Percentiles rank a stretch among this genome's conserved stretches.
Evolutionary conservation across 768 basidiomycete genomes (phyloP).

Genomic region (Rhizopogon salebrosus): DNA sequence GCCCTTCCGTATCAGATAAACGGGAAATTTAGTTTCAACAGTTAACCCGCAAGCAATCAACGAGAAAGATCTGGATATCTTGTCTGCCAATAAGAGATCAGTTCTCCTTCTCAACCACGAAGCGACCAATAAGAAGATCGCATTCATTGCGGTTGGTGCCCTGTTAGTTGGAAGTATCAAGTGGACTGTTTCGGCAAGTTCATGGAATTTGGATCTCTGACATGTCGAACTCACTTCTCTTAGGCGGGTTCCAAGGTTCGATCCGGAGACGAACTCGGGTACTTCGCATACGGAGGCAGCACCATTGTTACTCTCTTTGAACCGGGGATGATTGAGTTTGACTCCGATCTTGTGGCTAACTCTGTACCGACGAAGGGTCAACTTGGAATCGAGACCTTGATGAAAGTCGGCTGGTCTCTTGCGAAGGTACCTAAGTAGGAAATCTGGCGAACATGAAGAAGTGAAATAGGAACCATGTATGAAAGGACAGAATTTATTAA

Average conservation of each 20-base stretch:
- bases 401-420: conserved; percentile 39
- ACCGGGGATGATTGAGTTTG: conserved; percentile 46
- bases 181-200: conserved; percentile 44
- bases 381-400: conserved; percentile 56
- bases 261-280: conserved; percentile 63
- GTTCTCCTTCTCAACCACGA: conserved; percentile 47
- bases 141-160: conserved; percentile 74
- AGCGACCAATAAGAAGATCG: conserved; percentile 44
- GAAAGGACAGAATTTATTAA: not conserved
- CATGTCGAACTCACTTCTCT: not conserved
- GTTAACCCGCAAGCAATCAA: conserved; percentile 82
- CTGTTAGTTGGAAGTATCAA: conserved; percentile 73
- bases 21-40: conserved; percentile 6
- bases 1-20: not conserved
- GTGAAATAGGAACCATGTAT: not conserved
- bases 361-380: conserved; percentile 27
- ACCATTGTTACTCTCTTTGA: conserved; percentile 63
- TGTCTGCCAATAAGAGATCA: conserved; percentile 59
- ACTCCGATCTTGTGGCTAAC: conserved; percentile 54
- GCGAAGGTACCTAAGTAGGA: conserved; percentile 10
- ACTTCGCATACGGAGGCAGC: conserved; percentile 76
- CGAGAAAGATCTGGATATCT: conserved; percentile 56
- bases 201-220: not conserved
- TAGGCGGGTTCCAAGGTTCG: conserved; percentile 45
- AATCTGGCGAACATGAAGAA: too few relatives aligned